Base-by-base conservation (phyloP, 768 basidiomycete genomes). In the Podaxis rugospora region DNA sequence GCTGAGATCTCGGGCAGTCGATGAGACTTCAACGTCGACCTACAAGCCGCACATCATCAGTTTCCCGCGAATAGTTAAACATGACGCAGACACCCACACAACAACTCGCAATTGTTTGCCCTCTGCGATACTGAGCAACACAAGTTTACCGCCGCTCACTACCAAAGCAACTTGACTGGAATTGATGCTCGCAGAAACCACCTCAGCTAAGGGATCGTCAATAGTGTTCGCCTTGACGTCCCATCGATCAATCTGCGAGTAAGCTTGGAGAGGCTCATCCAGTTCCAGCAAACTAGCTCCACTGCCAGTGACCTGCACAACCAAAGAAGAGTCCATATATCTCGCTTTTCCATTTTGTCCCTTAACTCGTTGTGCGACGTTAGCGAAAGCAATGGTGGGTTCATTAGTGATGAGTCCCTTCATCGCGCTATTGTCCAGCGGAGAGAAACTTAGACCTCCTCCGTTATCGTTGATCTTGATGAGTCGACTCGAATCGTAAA, bases 141-240 rank as follows among this genome's bases (percentile, higher is more conserved):
- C 72, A 11, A 93, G 63, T 46, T 69, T 74, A 2, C 87, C 85
- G 5, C 79, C 80, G 54, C 71, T 80, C 51, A 89, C 66, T 3
- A 83, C 90, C 35, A 93, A 66, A 3, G 84, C 74, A 40, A 90
- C 74, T 71, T 92, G 89, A 59, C 84, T 87, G 1, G 84, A 71
- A 70, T 88, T 93, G 63, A 89, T 72, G 61, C 82, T 82, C 2
- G 90, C 92, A 9, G 84, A 83, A 7, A 90, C 86, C 50, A 93
- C 79, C 63, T 85, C 81, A 18, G 14, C 37, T 13, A 35, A 74
- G 42, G 40, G 66, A 61, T 46, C 62, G 46, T n/a, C 36, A 42
- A 21, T 16, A 18, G 11, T 28, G 14, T 36, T 44, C 21, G 44
- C 28, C 54, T 46, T 42, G 47, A 52, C 35, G 37, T 68, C 70